Conservation (phyloP, 148 eudicot genomes). For the Chenopodium formosanum region DNA sequence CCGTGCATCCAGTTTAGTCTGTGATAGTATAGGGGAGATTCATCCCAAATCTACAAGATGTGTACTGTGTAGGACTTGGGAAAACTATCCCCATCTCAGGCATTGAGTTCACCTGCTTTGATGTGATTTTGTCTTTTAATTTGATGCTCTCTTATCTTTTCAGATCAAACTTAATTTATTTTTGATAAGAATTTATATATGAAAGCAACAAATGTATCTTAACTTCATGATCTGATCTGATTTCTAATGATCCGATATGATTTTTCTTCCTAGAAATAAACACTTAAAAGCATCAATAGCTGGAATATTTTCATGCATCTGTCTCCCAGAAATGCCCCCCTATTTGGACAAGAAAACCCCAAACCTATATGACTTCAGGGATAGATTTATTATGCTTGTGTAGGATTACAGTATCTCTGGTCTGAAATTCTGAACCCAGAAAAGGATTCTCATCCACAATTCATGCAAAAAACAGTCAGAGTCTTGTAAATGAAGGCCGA, state of each 20-base stretch:
- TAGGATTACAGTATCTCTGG: background rate
- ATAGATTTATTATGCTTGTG: background rate
- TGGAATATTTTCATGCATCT: background rate
- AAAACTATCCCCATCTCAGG: background rate
- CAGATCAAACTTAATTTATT: too few species aligned
- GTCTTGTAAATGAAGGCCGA: background rate
- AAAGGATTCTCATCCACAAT: background rate
- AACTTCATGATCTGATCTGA: background rate
- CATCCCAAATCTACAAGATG: background rate
- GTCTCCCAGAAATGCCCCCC: background rate
- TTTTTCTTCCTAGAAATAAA: background rate
- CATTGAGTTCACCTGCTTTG: background rate
- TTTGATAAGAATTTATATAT: background rate
- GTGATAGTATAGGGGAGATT: background rate
- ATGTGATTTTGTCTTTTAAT: background rate
- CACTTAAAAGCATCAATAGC: background rate
- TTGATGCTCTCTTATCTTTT: background rate
- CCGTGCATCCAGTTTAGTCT: background rate
- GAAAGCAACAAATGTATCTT: too few species aligned
- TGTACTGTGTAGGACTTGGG: background rate
- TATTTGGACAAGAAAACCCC: background rate
- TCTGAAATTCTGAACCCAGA: background rate
- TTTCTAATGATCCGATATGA: background rate
- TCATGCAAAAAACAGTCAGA: background rate
- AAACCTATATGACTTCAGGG: background rate